Evolutionary conservation across 2,329 filamentous ascomycete species (phyloP), one percentile per base, ranked within the genome.

Genomic region (Tolypocladium ophioglossoides): DNA sequence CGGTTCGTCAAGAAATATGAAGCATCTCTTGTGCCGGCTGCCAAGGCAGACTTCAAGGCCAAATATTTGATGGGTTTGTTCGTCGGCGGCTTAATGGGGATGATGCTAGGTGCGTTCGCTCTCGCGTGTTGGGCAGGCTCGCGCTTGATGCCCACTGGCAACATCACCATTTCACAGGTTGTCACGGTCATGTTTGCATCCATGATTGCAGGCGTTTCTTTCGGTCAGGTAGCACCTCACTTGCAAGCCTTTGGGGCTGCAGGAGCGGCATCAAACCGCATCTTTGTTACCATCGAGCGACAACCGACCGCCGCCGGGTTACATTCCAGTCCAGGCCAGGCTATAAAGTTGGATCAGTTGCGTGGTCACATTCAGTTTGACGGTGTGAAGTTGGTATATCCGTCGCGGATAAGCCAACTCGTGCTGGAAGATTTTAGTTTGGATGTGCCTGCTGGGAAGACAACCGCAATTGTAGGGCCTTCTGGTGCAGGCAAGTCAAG

Each of bases 401-500:
- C 86, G 0, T 78, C 70, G 40, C 73, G 83, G 14, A 78, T 79
- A 0, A 73, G 79, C 54, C 74, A 80, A 50, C 78, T 77, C 55
- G 78, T 86, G 0, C 67, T 86, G 4, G 74, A 83, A 55, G 68
- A 73, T 4, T 66, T 86, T 4, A 74, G 74, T 57, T 65, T 86
- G 4, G 69, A 64, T 1, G 78, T 87, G 47, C 71, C 76, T 40
- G 74, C 78, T 6, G 81, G 82, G 3, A 83, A 85, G 59, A 76
- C 82, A 0, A 87, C 84, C 0, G 85, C 85, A 2, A 83, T 89
- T n/a, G 85, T 89, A 9, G 86, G 85, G 0, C 77, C 83, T 0
- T 85, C 82, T 3, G 85, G 85, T 0, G 82, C 77, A 5, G 85
- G 86, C 0, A 89, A 89, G 65, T 85, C 81, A 51, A 89, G 85